phyloP scores from a whole-genome alignment of 352 stramenopile genomes.

The Elongisporangium undulatum region DNA sequence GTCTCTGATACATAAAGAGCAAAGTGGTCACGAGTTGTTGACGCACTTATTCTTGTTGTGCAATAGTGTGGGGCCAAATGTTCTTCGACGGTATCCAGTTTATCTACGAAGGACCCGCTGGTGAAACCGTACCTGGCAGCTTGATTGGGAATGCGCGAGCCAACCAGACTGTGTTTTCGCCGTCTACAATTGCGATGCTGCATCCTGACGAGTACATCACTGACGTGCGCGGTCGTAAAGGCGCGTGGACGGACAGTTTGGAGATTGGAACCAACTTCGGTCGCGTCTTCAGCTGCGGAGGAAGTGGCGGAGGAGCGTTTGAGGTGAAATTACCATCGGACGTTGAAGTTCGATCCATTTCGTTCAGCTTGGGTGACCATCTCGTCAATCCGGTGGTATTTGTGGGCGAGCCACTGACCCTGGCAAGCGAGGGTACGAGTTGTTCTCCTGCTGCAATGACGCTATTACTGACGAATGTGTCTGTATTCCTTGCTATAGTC shows the following conservation, averaged over 20 bases:
- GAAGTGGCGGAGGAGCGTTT: conserved; percentile 59
- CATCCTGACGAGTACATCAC: conserved; percentile 46
- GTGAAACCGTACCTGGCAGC: conserved; percentile 18
- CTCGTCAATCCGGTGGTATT: conserved; percentile 54
- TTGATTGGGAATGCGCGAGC: conserved; percentile 51
- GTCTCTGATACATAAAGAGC: neutral
- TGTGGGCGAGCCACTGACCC: conserved; percentile 14
- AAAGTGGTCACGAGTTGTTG: neutral
- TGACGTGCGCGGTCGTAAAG: conserved; percentile 50
- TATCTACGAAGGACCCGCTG: conserved; percentile 32
- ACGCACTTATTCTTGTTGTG: conserved; percentile 9
- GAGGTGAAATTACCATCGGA: conserved; percentile 16
- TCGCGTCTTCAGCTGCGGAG: conserved; percentile 44
- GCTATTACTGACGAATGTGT: neutral
- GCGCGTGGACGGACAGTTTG: conserved; percentile 73
- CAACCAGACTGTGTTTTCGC: conserved; percentile 16
- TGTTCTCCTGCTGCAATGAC: neutral
- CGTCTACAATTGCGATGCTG: conserved; percentile 31
- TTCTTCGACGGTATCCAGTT: conserved; percentile 73
- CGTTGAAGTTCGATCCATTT: conserved; percentile 55
- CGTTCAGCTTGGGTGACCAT: conserved; percentile 63
- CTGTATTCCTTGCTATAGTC: neutral
- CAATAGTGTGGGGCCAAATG: conserved; percentile 61
- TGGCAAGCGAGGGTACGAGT: neutral
- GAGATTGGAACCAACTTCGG: conserved; percentile 64